Percentiles rank a stretch among this genome's conserved stretches.
Conservation (phyloP, 768 basidiomycete species). For the Amanita fuliginea region DNA sequence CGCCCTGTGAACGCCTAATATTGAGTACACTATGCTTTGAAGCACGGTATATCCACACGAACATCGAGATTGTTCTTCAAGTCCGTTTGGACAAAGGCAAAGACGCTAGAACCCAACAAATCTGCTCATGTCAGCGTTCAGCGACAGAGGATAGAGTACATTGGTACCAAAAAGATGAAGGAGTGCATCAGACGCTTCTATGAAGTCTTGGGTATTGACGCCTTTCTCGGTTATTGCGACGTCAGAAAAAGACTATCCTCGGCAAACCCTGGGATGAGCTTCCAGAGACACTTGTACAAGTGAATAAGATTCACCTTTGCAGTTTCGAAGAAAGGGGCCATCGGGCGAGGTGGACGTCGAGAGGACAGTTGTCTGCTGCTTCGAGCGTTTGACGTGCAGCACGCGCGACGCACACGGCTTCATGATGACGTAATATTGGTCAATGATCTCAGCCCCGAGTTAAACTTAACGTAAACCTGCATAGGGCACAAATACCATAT, state of each 20-base stretch:
- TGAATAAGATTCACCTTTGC: not conserved
- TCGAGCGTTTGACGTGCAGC: not conserved
- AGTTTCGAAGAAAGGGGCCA: slow-evolving; percentile 1
- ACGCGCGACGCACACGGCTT: too few relatives aligned
- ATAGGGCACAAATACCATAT: too few relatives aligned
- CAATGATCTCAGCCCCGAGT: too few relatives aligned
- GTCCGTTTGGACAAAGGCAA: slow-evolving; percentile 66
- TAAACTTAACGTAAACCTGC: too few relatives aligned
- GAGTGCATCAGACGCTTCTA: slow-evolving; percentile 84
- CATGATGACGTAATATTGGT: too few relatives aligned
- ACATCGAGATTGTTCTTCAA: slow-evolving; percentile 32
- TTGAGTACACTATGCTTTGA: not conserved
- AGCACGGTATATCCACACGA: not conserved
- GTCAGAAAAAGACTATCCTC: slow-evolving; percentile 63
- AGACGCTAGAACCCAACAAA: slow-evolving; percentile 56
- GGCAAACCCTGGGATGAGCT: slow-evolving; percentile 16
- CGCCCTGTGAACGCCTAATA: slow-evolving; percentile 33
- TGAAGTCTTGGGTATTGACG: slow-evolving; percentile 70
- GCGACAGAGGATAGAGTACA: slow-evolving; percentile 5
- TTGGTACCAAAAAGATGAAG: slow-evolving; percentile 58
- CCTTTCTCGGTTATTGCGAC: slow-evolving; percentile 68
- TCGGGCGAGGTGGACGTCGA: not conserved
- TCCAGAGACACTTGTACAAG: not conserved
- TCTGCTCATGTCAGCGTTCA: slow-evolving; percentile 27
- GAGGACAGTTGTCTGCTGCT: not conserved